Conservation (phyloP, 108 stramenopile genomes). For the Aurantiochytrium sp. region DNA sequence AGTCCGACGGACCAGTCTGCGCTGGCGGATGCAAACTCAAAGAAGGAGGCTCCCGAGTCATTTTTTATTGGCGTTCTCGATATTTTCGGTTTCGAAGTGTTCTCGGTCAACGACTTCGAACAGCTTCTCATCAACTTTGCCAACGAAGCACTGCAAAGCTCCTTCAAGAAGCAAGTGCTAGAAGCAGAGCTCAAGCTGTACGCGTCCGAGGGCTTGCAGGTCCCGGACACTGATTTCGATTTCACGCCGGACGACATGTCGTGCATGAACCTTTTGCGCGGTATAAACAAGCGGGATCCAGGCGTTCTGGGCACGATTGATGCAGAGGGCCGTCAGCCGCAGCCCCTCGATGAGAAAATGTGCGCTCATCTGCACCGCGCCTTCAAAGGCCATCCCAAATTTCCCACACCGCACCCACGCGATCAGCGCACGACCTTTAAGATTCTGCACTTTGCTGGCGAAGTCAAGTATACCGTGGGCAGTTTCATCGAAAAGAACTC, state of each 20-base stretch:
- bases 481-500: constrained; percentile 43
- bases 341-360: constrained; percentile 18
- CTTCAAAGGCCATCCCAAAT: not conserved
- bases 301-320: constrained; percentile 26
- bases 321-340: constrained; percentile 8
- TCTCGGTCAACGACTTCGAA: constrained; percentile 27
- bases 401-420: constrained; percentile 11
- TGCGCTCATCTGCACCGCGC: not conserved
- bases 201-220: constrained; percentile 10
- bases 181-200: constrained; percentile 21
- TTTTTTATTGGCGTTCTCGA: constrained; percentile 83
- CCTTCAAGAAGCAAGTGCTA: constrained; percentile 20
- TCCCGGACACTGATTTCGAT: constrained; percentile 40
- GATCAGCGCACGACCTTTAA: constrained; percentile 18
- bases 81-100: constrained; percentile 87
- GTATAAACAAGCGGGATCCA: constrained; percentile 22
- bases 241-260: not conserved
- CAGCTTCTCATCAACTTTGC: constrained; percentile 35
- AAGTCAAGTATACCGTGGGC: constrained; percentile 48
- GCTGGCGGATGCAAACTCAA: too few species aligned
- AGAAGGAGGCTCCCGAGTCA: not conserved
- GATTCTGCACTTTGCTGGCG: constrained; percentile 44
- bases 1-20: too few species aligned
- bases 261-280: constrained; percentile 26
- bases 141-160: constrained; percentile 28